Conservation (phyloP, 148 eudicot species). For the Heliosperma pusillum region DNA sequence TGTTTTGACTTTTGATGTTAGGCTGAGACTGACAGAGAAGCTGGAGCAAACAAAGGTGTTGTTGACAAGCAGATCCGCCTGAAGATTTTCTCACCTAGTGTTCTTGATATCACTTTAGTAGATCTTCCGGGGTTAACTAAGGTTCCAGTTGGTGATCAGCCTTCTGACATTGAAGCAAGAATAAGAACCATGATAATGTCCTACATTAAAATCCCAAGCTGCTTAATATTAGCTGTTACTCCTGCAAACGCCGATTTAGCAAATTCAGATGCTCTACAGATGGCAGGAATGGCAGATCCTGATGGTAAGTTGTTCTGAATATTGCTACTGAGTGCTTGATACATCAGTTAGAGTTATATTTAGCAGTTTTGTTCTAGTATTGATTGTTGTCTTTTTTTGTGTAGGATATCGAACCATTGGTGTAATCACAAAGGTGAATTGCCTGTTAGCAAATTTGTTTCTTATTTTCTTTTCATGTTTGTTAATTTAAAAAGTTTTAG, state of each 20-base stretch:
- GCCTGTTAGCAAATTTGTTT: not conserved
- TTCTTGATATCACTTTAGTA: slow-evolving; percentile 87
- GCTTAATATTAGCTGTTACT: slow-evolving; percentile 83
- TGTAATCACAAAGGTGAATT: slow-evolving; percentile 76
- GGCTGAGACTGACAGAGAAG: slow-evolving; percentile 93
- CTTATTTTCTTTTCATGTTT: slow-evolving; percentile 6
- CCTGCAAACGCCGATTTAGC: slow-evolving; percentile 93
- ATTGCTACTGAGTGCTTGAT: not conserved
- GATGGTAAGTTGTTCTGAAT: slow-evolving; percentile 52
- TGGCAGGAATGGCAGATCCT: slow-evolving; percentile 89
- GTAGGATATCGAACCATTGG: slow-evolving; percentile 91
- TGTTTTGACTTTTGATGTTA: slow-evolving; percentile 27
- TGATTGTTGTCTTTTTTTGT: slow-evolving; percentile 19
- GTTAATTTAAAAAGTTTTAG: not conserved
- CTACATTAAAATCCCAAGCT: slow-evolving; percentile 61
- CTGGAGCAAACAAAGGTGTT: slow-evolving; percentile 85
- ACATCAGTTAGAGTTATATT: not conserved
- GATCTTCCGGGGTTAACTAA: slow-evolving; percentile 90
- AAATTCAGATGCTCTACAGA: slow-evolving; percentile 93
- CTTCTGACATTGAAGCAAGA: slow-evolving; percentile 82
- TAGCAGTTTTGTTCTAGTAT: not conserved
- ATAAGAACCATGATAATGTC: slow-evolving; percentile 92
- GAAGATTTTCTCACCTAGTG: slow-evolving; percentile 83
- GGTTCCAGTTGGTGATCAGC: slow-evolving; percentile 98
- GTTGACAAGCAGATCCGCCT: slow-evolving; percentile 79